Conservation (phyloP, 2,329 filamentous ascomycete species). For the Ophiostoma sp. region DNA sequence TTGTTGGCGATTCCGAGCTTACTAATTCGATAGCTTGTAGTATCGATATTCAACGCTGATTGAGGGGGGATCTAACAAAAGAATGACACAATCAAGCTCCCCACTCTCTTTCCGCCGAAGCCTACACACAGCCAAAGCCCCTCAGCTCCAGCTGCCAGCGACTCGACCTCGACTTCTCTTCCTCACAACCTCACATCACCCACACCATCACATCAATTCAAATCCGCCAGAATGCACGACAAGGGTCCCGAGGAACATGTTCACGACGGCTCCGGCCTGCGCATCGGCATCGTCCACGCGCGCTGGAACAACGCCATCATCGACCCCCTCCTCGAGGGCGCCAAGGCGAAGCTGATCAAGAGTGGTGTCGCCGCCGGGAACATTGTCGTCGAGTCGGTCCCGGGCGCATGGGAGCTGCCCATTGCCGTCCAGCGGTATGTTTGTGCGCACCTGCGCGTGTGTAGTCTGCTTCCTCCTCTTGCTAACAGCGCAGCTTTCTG, state of each 20-base stretch:
- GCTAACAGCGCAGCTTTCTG: slow-evolving; percentile 56
- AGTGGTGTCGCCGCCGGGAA: slow-evolving; percentile 82
- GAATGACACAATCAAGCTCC: slow-evolving; percentile 9
- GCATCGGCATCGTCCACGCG: slow-evolving; percentile 91
- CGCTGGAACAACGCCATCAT: slow-evolving; percentile 92
- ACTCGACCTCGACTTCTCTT: neutral
- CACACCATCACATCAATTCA: neutral
- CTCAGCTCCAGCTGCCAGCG: neutral
- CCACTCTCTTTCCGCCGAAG: slow-evolving; percentile 1
- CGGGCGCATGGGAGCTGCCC: slow-evolving; percentile 90
- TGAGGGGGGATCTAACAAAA: slow-evolving; percentile 3
- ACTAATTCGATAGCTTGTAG: neutral
- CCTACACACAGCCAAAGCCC: neutral
- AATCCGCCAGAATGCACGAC: slow-evolving; percentile 38
- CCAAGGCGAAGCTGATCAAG: slow-evolving; percentile 68
- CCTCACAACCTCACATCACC: neutral
- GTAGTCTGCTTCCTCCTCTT: neutral
- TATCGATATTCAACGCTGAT: neutral
- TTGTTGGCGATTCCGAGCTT: neutral
- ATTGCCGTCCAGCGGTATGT: slow-evolving; percentile 77
- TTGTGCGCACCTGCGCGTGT: neutral
- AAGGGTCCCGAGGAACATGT: slow-evolving; percentile 54
- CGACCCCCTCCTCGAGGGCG: slow-evolving; percentile 73
- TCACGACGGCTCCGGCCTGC: slow-evolving; percentile 65
- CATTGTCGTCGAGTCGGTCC: slow-evolving; percentile 83